These are phyloP conservation scores for Phytophthora citricola DNA, from an alignment of 352 stramenopile genomes.

Conservation along the genomic window DNA sequence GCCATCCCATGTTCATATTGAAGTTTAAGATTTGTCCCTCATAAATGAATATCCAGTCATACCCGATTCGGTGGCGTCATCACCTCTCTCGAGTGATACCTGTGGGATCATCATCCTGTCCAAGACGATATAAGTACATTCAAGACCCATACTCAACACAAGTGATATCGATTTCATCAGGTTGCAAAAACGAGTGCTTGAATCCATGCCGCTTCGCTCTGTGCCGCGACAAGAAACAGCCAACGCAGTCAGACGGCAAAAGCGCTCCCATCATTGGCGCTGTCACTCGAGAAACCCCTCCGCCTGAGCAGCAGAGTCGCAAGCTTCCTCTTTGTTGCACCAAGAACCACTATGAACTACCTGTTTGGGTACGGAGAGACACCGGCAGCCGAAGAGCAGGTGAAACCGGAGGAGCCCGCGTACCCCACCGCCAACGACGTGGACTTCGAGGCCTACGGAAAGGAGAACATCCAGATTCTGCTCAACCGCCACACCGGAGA, in stretches of 20 bases:
- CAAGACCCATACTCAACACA: neutral
- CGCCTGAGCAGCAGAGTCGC: constrained; percentile 5
- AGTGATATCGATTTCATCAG: neutral
- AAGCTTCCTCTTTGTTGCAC: neutral
- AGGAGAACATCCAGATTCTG: constrained; percentile 74
- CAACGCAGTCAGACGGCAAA: constrained; percentile 7
- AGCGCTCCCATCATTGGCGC: constrained; percentile 1
- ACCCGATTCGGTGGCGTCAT: constrained; percentile 23
- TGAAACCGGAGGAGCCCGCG: constrained; percentile 31
- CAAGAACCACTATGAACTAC: constrained; percentile 40
- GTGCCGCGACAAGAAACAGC: constrained; percentile 20
- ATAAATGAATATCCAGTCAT: constrained; percentile 3
- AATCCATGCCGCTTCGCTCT: constrained; percentile 33
- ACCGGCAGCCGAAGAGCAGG: constrained; percentile 35
- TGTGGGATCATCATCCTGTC: constrained; percentile 3
- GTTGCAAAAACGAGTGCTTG: constrained; percentile 14
- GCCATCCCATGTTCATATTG: neutral
- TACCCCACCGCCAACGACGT: constrained; percentile 64
- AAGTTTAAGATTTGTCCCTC: neutral
- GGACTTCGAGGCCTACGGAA: constrained; percentile 66
- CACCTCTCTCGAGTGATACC: constrained; percentile 10
- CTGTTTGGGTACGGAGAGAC: constrained; percentile 41
- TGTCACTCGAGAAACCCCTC: constrained; percentile 34
- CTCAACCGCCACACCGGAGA: constrained; percentile 63
- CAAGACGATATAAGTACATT: constrained; percentile 2